Evolutionary conservation across 768 basidiomycete species (phyloP).

Genomic region (Leccinum barrowsii): DNA sequence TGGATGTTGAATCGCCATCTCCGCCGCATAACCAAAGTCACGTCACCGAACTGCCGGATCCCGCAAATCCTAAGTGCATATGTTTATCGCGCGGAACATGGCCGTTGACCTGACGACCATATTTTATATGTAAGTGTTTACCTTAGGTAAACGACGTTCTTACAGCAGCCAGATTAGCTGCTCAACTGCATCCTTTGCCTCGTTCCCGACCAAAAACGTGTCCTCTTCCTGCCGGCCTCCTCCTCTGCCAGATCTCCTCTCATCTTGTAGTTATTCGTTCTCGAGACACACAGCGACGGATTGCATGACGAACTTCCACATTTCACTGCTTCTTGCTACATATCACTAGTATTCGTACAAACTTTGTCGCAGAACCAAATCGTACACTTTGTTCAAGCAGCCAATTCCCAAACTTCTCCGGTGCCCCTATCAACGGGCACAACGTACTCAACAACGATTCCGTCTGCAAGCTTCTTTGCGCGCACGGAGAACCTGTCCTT

Average conservation of each 20-base stretch:
- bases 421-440: neutral
- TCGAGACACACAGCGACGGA: neutral
- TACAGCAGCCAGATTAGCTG: too few species aligned
- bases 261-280: neutral
- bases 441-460: neutral
- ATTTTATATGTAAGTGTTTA: too few species aligned
- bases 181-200: neutral
- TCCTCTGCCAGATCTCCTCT: neutral
- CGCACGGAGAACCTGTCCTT: neutral
- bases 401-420: neutral
- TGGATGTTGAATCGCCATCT: too few species aligned
- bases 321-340: neutral
- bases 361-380: neutral
- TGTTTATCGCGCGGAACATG: too few species aligned
- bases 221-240: neutral
- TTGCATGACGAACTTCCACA: neutral
- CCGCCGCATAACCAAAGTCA: too few species aligned
- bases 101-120: too few species aligned
- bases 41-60: too few species aligned
- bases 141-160: too few species aligned
- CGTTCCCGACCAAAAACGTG: constrained; percentile 5
- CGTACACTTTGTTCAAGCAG: neutral
- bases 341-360: neutral
- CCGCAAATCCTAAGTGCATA: too few species aligned
- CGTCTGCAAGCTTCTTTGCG: neutral